Evolutionary conservation across 352 stramenopile species (phyloP).

Genomic region (Detonula confervacea): DNA sequence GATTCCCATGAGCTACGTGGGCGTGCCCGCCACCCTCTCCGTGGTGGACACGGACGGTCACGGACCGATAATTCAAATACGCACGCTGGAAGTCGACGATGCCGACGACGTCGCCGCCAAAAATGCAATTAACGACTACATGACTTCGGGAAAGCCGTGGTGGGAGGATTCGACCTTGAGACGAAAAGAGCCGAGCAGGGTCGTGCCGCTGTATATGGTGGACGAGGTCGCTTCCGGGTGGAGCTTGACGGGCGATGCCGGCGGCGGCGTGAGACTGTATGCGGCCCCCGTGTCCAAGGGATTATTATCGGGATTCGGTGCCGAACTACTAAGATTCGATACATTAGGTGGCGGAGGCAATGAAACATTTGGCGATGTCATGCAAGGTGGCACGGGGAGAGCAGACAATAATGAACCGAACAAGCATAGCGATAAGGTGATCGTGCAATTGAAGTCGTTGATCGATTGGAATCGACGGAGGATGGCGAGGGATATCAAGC

Average conservation of each 20-base stretch:
- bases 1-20: slow-evolving; percentile 32
- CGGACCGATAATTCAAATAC: slow-evolving; percentile 38
- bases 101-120: not conserved
- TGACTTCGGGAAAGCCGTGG: slow-evolving; percentile 7
- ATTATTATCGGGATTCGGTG: slow-evolving; percentile 11
- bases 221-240: slow-evolving; percentile 31
- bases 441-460: slow-evolving; percentile 42
- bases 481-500: slow-evolving; percentile 5
- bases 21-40: slow-evolving; percentile 31
- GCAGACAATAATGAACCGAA: slow-evolving; percentile 22
- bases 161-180: slow-evolving; percentile 13
- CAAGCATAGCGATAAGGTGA: slow-evolving; percentile 34
- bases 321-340: slow-evolving; percentile 51
- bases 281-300: not conserved
- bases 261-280: slow-evolving; percentile 32
- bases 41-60: slow-evolving; percentile 41
- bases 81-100: slow-evolving; percentile 4
- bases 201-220: slow-evolving; percentile 39
- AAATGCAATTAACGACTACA: not conserved
- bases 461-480: slow-evolving; percentile 46
- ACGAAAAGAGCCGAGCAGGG: not conserved
- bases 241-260: slow-evolving; percentile 23
- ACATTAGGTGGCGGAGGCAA: slow-evolving; percentile 33
- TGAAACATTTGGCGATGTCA: slow-evolving; percentile 15
- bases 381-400: no score